phyloP scores from a whole-genome alignment of 2,329 filamentous ascomycete genomes.

The Colletotrichum lindemuthianum region DNA sequence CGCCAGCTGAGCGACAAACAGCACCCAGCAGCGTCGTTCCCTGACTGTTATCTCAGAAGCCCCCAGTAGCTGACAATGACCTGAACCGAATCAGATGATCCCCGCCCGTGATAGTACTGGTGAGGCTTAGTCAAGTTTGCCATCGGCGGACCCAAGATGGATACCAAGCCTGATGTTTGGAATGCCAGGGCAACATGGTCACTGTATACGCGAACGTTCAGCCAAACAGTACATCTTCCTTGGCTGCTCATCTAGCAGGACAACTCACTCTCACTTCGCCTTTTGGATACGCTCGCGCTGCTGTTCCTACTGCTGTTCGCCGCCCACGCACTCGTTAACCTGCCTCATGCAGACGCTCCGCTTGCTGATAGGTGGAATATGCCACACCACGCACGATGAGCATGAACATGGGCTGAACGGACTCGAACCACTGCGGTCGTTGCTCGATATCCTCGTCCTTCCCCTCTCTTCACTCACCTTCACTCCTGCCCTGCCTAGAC shows the following conservation, averaged over 20 bases:
- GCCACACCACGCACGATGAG: conserved; percentile 16
- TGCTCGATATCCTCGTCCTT: conserved; percentile 11
- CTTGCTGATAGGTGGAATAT: conserved; percentile 43
- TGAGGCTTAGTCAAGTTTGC: not conserved
- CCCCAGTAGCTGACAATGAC: conserved; percentile 1
- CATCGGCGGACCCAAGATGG: not conserved
- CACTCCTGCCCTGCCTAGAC: conserved; percentile 30
- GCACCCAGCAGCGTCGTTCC: conserved; percentile 10
- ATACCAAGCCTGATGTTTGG: not conserved
- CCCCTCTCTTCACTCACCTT: conserved; percentile 8
- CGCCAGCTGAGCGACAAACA: not conserved
- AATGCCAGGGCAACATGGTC: conserved; percentile 10
- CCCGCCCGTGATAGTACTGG: conserved; percentile 22
- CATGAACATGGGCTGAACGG: conserved; percentile 23
- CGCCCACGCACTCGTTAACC: conserved; percentile 36
- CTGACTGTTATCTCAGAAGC: not conserved
- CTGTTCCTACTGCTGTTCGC: conserved; percentile 31
- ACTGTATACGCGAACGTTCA: not conserved
- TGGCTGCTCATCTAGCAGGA: too few relatives aligned
- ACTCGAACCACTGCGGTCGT: conserved; percentile 18
- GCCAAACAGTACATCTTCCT: conserved; percentile 15
- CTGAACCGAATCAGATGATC: conserved; percentile 27
- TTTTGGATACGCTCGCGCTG: conserved; percentile 14
- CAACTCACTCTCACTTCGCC: conserved; percentile 1
- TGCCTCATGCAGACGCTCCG: conserved; percentile 43